Evolutionary conservation across 768 basidiomycete species (phyloP).

Genomic region (Glaciozyma antarctica): DNA sequence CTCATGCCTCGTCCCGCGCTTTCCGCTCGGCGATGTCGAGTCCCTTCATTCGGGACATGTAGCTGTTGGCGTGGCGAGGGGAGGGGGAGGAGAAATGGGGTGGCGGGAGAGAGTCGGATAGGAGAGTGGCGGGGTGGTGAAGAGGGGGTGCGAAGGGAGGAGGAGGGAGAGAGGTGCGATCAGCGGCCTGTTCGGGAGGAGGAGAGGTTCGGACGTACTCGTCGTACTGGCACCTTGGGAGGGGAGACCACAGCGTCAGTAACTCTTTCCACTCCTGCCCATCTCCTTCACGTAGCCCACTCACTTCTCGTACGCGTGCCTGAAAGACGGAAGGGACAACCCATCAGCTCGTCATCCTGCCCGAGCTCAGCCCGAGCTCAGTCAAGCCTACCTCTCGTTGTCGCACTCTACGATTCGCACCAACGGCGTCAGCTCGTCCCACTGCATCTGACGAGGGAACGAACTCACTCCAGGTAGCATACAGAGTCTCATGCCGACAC

Average conservation of each 20-base stretch:
- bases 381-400: conserved; percentile 33
- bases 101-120: not conserved
- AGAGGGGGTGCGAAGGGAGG: too few species aligned
- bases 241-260: not conserved
- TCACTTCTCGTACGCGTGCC: conserved; percentile 36
- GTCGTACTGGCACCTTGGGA: conserved; percentile 35
- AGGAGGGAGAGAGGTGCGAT: not conserved
- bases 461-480: conserved; percentile 34
- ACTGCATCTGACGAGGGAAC: not conserved
- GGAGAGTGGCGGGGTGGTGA: not conserved
- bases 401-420: conserved; percentile 28
- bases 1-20: conserved; percentile 4
- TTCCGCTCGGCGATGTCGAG: conserved; percentile 17
- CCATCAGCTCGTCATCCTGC: not conserved
- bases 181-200: not conserved
- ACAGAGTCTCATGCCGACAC: conserved; percentile 36
- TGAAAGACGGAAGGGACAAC: conserved; percentile 3
- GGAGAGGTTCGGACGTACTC: conserved; percentile 20
- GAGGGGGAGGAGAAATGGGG: not conserved
- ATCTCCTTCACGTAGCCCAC: not conserved
- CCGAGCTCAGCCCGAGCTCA: not conserved
- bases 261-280: too few species aligned
- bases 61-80: conserved; percentile 13
- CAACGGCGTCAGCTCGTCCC: not conserved
- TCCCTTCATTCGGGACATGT: conserved; percentile 31